Conservation (phyloP, 1,284 basidiomycete species). For the Porogramme epimiltina region DNA sequence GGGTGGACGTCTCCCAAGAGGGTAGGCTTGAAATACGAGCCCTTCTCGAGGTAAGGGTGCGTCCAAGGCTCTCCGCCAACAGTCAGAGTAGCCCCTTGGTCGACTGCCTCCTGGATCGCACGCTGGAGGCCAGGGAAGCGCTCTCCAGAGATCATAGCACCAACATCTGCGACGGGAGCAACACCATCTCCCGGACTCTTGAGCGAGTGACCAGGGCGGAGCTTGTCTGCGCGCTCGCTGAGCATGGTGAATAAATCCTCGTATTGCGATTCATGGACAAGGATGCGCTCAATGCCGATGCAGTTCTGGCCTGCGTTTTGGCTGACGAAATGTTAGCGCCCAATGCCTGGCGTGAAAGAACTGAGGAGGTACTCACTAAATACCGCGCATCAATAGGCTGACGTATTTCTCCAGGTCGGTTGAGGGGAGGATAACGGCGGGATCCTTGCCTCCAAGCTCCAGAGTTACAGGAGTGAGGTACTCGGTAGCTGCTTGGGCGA, state of each 20-base stretch:
- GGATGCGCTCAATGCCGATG: constrained; percentile 92
- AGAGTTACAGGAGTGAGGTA: constrained; percentile 89
- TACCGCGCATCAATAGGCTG: constrained; percentile 82
- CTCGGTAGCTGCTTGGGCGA: constrained; percentile 81
- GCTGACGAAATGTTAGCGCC: constrained; percentile 40
- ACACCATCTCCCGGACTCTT: constrained; percentile 67
- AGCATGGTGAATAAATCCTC: constrained; percentile 72
- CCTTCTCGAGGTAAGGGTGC: constrained; percentile 67
- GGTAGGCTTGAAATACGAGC: constrained; percentile 87
- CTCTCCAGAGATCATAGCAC: constrained; percentile 74
- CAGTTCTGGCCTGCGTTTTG: constrained; percentile 96
- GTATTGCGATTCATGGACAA: constrained; percentile 81
- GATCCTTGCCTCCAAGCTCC: constrained; percentile 89
- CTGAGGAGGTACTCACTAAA: constrained; percentile 66
- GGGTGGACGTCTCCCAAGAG: constrained; percentile 82
- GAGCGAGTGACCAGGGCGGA: constrained; percentile 74
- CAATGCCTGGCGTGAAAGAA: neutral
- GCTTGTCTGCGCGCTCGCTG: constrained; percentile 58
- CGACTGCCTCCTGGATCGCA: constrained; percentile 73
- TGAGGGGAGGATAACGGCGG: constrained; percentile 73
- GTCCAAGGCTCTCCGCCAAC: constrained; percentile 66
- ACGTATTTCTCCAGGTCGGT: constrained; percentile 73
- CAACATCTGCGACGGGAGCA: constrained; percentile 68
- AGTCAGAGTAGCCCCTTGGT: constrained; percentile 70
- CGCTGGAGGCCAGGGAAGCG: constrained; percentile 69